Evolutionary conservation across 2,329 filamentous ascomycete species (phyloP), one percentile per base, ranked within the genome.

Genomic region (Tolypocladium tropicale): DNA sequence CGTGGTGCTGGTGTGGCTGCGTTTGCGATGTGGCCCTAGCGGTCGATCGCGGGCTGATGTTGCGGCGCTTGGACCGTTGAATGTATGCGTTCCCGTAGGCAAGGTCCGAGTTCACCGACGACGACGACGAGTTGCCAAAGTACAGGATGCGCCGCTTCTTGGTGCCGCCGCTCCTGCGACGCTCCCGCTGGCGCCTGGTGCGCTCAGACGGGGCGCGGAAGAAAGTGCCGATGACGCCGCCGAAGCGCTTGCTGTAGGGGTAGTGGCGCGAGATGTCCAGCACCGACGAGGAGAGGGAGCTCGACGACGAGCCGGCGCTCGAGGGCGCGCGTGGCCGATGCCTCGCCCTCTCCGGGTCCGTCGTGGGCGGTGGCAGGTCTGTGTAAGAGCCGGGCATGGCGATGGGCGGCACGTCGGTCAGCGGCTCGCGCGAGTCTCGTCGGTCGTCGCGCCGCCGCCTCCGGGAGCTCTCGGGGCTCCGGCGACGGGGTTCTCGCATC

Each of bases 41-140:
- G n/a, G 30, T 14, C 2, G 36, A 28, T 54, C 61, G 60, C 32
- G 64, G 64, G 54, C 66, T 65, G 25, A 64, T 61, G 49, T 61
- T 66, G 41, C 65, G 65, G 54, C 63, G 64, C 59, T 67, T 70
- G 10, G 62, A 57, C 37, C 71, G 70, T 58, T 76, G 76, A 51
- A 81, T 73, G 60, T 79, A 85, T 18, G 83, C 84, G 55, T 73
- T 77, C 11, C 85, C 85, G 65, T 88, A 89, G 11, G 85, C 85
- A 58, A 89, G 71, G 65, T 89, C 86, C 23, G 80, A 82, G 67
- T 87, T 83, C 55, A 87, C 75, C 1, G 84, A 86, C 0, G 84
- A 87, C 2, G 82, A 85, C 1, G 84, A 88, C 2, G 81, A 85
- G 63, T 84, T 86, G 55, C 68, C 76, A 62, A 83, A 78, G 56